Evolutionary conservation across 1,284 basidiomycete genomes (phyloP).

Genomic region (Gymnopus androsaceus): DNA sequence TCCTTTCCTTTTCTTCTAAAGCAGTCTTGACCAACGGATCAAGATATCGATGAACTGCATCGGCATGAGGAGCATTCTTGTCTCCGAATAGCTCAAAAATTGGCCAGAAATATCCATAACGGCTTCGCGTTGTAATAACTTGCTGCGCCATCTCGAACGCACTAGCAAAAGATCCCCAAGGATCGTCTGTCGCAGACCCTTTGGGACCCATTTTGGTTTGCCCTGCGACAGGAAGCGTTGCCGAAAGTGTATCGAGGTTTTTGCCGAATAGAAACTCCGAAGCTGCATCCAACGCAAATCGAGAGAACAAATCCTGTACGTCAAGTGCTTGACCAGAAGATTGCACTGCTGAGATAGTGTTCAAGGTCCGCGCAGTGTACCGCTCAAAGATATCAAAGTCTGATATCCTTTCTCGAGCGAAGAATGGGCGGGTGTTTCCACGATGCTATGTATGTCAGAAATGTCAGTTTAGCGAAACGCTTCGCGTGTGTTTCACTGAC

Average conservation of each 20-base stretch:
- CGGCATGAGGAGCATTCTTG: conserved; percentile 50
- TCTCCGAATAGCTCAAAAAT: conserved; percentile 65
- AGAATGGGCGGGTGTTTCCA: conserved; percentile 70
- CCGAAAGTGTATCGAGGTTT: conserved; percentile 61
- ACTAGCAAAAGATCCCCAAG: conserved; percentile 61
- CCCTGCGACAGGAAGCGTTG: conserved; percentile 51
- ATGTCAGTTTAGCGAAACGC: neutral
- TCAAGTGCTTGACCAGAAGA: conserved; percentile 48
- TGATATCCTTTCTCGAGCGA: conserved; percentile 66
- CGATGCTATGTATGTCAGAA: conserved; percentile 49
- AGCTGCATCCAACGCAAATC: conserved; percentile 70
- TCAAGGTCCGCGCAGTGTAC: conserved; percentile 49
- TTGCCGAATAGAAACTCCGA: conserved; percentile 71
- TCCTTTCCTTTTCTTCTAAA: conserved; percentile 46
- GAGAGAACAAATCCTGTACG: conserved; percentile 66
- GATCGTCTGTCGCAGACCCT: conserved; percentile 59
- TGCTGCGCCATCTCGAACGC: conserved; percentile 67
- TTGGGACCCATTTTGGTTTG: conserved; percentile 51
- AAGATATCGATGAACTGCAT: conserved; percentile 58
- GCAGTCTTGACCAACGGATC: conserved; percentile 62
- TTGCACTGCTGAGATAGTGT: conserved; percentile 46
- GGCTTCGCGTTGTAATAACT: conserved; percentile 52
- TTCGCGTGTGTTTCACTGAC: conserved; percentile 28
- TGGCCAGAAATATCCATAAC: conserved; percentile 68
- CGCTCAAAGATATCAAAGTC: conserved; percentile 71